phyloP scores from a whole-genome alignment of 2,329 filamentous ascomycete genomes.

The Paracoccidioides brasiliensis region DNA sequence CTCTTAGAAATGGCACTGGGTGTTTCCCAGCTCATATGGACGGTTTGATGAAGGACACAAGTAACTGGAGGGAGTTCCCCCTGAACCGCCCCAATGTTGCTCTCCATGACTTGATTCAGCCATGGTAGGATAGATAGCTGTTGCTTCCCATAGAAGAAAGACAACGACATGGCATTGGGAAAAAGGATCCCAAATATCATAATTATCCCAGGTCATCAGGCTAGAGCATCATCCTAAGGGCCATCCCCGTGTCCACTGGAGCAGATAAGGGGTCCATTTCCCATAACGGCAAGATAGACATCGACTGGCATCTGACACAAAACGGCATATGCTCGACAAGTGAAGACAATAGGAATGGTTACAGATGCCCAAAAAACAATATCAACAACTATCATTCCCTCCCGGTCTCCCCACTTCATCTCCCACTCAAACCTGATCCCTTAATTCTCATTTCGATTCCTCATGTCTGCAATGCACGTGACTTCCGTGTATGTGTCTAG shows the following conservation, averaged over 20 bases:
- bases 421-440: background rate
- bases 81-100: background rate
- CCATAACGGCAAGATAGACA: background rate
- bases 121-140: background rate
- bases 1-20: background rate
- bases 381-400: no score
- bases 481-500: conserved; percentile 1
- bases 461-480: background rate
- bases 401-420: background rate
- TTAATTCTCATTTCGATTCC: background rate
- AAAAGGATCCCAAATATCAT: background rate
- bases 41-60: background rate
- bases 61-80: background rate
- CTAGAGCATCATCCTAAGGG: background rate
- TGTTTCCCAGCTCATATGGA: background rate
- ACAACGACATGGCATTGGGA: background rate
- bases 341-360: no score
- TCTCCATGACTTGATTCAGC: background rate
- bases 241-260: background rate
- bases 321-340: no score
- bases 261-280: background rate
- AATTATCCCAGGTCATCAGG: background rate
- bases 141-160: background rate
- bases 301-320: background rate
- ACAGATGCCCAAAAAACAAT: no score